phyloP scores from a whole-genome alignment of 768 basidiomycete genomes.

The Austroboletus eburneus region DNA sequence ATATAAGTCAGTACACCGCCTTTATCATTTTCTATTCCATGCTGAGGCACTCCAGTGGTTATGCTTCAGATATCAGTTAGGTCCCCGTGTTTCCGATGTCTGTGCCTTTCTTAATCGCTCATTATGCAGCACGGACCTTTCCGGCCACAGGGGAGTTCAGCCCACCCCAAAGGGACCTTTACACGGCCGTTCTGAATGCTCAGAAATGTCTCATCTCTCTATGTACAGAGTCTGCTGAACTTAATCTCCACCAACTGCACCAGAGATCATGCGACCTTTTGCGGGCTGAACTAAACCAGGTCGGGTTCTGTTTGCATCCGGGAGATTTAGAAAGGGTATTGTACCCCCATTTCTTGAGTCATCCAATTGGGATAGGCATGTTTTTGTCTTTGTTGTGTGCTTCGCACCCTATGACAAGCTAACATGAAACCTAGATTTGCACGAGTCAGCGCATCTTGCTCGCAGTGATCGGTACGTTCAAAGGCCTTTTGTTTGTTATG shows the following conservation, averaged over 20 bases:
- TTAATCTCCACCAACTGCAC: conserved; percentile 77
- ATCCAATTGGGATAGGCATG: conserved; percentile 87
- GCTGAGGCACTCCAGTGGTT: conserved; percentile 52
- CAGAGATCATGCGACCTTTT: conserved; percentile 63
- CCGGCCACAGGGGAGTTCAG: conserved; percentile 83
- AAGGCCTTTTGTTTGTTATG: too few species aligned
- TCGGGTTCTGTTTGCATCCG: conserved; percentile 39
- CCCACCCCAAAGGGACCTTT: conserved; percentile 77
- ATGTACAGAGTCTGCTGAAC: conserved; percentile 52
- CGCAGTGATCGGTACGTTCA: conserved; percentile 47
- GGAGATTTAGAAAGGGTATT: conserved; percentile 66
- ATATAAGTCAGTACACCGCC: conserved; percentile 57
- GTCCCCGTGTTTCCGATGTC: not conserved
- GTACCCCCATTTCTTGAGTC: conserved; percentile 91
- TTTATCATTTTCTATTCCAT: not conserved
- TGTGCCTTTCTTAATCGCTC: conserved; percentile 4
- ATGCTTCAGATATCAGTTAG: conserved; percentile 92
- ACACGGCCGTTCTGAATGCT: conserved; percentile 67
- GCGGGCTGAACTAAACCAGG: conserved; percentile 65
- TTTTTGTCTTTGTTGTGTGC: conserved; percentile 7
- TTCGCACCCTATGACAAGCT: too few species aligned
- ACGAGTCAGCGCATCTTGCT: conserved; percentile 71
- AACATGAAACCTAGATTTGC: conserved; percentile 58
- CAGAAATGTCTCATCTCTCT: conserved; percentile 63
- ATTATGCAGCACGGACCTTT: conserved; percentile 69